These are phyloP conservation scores for Avena eriantha DNA, from an alignment of 176 grass and related monocot species.

Conservation along the genomic window DNA sequence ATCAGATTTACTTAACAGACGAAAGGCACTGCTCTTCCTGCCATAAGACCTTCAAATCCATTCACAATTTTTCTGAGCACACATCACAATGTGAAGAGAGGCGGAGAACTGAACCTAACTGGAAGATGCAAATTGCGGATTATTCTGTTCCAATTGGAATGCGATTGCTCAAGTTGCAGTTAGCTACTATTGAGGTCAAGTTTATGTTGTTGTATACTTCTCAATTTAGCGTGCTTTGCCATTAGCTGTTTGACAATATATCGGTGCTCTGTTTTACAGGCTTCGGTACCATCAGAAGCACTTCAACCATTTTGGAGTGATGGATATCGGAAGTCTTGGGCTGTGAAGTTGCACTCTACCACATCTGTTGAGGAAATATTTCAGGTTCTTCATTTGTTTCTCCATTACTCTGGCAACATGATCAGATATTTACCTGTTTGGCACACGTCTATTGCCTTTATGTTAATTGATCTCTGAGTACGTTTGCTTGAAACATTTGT, in stretches of 20 bases:
- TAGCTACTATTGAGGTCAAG: slow-evolving; percentile 78
- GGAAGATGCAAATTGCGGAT: slow-evolving; percentile 64
- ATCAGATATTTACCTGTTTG: slow-evolving; percentile 8
- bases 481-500: slow-evolving; percentile 30
- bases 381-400: slow-evolving; percentile 59
- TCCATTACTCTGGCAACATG: slow-evolving; percentile 24
- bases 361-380: slow-evolving; percentile 70
- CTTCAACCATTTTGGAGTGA: slow-evolving; percentile 87
- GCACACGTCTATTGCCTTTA: slow-evolving; percentile 6
- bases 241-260: slow-evolving; percentile 34
- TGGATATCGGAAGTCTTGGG: slow-evolving; percentile 90
- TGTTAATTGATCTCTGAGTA: slow-evolving; percentile 21
- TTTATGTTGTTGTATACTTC: slow-evolving; percentile 22
- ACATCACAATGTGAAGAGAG: slow-evolving; percentile 76
- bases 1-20: slow-evolving; percentile 74
- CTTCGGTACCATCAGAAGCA: slow-evolving; percentile 78
- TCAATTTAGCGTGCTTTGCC: slow-evolving; percentile 29
- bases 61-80: slow-evolving; percentile 80
- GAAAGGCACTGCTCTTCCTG: slow-evolving; percentile 89
- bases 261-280: slow-evolving; percentile 58
- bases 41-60: slow-evolving; percentile 81
- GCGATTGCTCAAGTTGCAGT: slow-evolving; percentile 77
- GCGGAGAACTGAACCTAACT: slow-evolving; percentile 62
- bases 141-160: slow-evolving; percentile 69
- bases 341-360: slow-evolving; percentile 70